Evolutionary conservation across 495 filamentous ascomycete genomes (phyloP).

Genomic region (Lasiosphaeria miniovina): DNA sequence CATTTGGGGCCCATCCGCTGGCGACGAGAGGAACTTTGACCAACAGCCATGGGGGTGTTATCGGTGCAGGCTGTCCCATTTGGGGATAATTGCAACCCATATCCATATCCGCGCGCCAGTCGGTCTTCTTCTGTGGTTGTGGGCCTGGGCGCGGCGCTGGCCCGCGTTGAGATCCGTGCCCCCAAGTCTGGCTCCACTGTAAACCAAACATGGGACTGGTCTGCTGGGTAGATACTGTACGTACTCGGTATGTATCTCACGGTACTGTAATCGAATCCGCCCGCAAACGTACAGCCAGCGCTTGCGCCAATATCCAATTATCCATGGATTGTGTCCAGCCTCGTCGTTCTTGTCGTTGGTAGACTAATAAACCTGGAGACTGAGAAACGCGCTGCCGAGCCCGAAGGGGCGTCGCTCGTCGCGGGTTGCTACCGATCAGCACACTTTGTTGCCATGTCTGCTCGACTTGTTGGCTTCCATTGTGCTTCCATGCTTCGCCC

Average conservation of each 20-base stretch:
- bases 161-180: neutral
- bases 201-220: neutral
- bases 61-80: neutral
- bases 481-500: conserved; percentile 18
- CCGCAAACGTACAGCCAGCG: no score
- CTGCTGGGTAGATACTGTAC: neutral
- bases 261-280: no score
- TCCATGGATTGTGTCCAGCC: conserved; percentile 5
- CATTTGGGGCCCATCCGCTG: neutral
- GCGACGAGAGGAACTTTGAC: neutral
- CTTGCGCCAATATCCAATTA: neutral
- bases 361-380: no score
- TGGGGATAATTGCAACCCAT: conserved; percentile 1
- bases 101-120: conserved; percentile 19
- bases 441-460: conserved; percentile 7
- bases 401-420: conserved; percentile 2
- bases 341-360: conserved; percentile 9
- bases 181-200: neutral
- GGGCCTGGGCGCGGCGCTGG: neutral
- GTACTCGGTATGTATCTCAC: no score
- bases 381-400: neutral
- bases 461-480: conserved; percentile 13
- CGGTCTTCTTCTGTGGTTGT: conserved; percentile 4
- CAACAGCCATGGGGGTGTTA: neutral
- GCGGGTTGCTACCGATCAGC: conserved; percentile 10